Evolutionary conservation across 371 early-diverging fungal genomes (phyloP).

Genomic region (Aphelidium insulamus): DNA sequence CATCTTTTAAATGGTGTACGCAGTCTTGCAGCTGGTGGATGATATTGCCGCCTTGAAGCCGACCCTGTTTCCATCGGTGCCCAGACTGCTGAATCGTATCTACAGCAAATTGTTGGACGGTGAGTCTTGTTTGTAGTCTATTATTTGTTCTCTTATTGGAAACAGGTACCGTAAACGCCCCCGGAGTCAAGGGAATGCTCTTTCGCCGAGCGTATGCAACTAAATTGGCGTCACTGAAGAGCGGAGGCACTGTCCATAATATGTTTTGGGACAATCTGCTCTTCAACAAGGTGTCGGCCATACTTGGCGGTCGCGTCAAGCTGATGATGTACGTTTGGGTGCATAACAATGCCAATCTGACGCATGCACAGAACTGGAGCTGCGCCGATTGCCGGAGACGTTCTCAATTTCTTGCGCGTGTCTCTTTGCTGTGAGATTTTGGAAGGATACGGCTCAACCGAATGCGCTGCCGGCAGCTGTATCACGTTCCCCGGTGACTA

Average conservation of each 20-base stretch:
- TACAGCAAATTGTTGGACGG: constrained; percentile 45
- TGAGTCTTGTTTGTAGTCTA: no score
- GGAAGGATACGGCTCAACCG: constrained; percentile 85
- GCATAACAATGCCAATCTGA: no score
- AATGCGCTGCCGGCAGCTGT: constrained; percentile 51
- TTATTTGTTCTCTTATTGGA: no score
- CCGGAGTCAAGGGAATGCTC: no score
- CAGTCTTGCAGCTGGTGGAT: constrained; percentile 38
- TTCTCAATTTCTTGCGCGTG: constrained; percentile 69
- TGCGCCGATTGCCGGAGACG: constrained; percentile 74
- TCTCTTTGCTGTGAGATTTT: constrained; percentile 34
- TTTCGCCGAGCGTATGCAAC: no score
- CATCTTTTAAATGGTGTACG: no score
- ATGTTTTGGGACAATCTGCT: constrained; percentile 75
- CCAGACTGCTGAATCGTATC: constrained; percentile 74
- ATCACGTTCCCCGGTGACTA: no score
- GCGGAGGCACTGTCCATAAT: constrained; percentile 33
- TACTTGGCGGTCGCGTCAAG: constrained; percentile 87
- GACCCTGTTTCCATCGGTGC: constrained; percentile 63
- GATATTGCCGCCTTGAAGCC: constrained; percentile 60
- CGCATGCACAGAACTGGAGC: constrained; percentile 46
- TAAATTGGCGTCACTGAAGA: constrained; percentile 33
- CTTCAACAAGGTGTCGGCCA: constrained; percentile 60
- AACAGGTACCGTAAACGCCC: no score
- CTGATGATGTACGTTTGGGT: no score